Evolutionary conservation across 1,284 basidiomycete genomes (phyloP), one percentile per base, ranked within the genome.

Genomic region (Rugosomyces carneus): DNA sequence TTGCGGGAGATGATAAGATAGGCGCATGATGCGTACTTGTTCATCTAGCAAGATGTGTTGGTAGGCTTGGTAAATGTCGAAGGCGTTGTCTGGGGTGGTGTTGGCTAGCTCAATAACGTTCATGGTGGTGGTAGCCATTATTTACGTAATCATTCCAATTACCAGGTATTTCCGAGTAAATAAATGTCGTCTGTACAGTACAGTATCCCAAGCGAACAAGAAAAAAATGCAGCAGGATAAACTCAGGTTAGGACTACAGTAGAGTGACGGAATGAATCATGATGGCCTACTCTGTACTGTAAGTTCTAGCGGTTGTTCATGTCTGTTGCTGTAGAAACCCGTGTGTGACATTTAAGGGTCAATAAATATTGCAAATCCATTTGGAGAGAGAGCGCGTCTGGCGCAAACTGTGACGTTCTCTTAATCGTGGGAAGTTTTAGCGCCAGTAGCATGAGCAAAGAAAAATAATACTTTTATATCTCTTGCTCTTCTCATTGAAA

Each of bases 11-110:
- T 24, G 9, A 26, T 42, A 45, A 36, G 47, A 20, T 3, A 27
- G 19, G 21, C 21, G 29, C 8, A 18, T 7, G 20, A 34, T 51
- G 62, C 69, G 51, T 57, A 84, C 84, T 67, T 84, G 60, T 37
- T 80, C 71, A 61, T 88, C 63, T 37, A 68, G 58, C 36, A 87
- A 70, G 49, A 79, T 72, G 50, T 67, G 64, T 50, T 72, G 67
- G 53, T 81, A 89, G 13, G 77, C 70, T 3, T 67, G 58, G 57
- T 73, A 75, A 44, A 85, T 73, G 59, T 85, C 76, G 52, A 80
- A 80, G 39, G 32, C 19, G 5, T 23, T 39, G 18, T 37, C 38
- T 39, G 35, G 31, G 13, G 8, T 29, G 24, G 32, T 32, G 20
- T 31, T 37, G 13, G 40, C 19, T 18, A 29, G 13, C 29, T 15